phyloP scores from a whole-genome alignment of 2,329 filamentous ascomycete species.

The Fusarium pseudocircinatum region DNA sequence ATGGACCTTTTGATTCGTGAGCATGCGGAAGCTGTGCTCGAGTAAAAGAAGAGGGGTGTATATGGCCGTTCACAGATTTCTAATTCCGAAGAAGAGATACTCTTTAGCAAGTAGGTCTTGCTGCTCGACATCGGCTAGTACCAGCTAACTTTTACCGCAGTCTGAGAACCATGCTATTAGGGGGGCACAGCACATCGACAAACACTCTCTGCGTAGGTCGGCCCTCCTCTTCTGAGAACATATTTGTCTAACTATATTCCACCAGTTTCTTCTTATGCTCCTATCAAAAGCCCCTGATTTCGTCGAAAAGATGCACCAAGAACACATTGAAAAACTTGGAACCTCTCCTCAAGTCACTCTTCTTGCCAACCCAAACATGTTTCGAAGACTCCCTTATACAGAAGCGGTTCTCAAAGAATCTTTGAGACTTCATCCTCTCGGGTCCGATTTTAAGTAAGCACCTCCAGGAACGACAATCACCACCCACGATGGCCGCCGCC shows the following conservation, averaged over 20 bases:
- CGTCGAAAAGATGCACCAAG: slow-evolving; percentile 4
- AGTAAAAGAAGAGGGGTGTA: background rate
- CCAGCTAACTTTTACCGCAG: background rate
- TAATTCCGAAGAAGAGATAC: background rate
- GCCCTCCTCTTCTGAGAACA: background rate
- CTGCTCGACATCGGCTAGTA: accelerated
- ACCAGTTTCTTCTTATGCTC: slow-evolving; percentile 13
- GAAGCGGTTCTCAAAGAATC: slow-evolving; percentile 21
- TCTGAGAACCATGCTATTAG: slow-evolving; percentile 4
- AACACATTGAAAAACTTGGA: slow-evolving; percentile 7
- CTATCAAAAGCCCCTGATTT: slow-evolving; percentile 1
- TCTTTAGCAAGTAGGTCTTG: slow-evolving; percentile 2
- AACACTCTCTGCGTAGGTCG: background rate
- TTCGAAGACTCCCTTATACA: slow-evolving; percentile 7
- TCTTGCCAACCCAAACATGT: background rate
- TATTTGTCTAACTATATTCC: background rate
- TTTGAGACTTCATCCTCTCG: slow-evolving; percentile 9
- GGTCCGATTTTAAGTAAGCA: background rate
- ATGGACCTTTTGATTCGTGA: slow-evolving; percentile 25
- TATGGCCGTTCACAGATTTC: background rate
- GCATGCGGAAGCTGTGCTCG: background rate
- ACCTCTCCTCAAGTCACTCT: background rate
- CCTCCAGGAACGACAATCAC: background rate
- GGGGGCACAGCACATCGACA: slow-evolving; percentile 24
- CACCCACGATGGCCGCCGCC: background rate